Conservation (phyloP, 257 asterid genomes). For the Nicotiana paniculata region DNA sequence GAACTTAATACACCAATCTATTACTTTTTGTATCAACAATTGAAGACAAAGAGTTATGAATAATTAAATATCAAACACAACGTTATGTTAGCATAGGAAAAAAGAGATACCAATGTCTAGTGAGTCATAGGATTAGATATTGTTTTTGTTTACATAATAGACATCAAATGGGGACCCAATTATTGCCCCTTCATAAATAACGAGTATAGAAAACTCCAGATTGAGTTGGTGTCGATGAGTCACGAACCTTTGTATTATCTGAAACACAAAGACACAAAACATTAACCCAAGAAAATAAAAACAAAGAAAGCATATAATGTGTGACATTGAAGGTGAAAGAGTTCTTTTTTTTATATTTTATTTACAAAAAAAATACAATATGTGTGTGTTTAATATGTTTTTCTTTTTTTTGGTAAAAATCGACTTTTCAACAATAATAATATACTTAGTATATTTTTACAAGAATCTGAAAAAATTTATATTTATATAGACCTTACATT, state of each 20-base stretch:
- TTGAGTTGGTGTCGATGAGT: background rate
- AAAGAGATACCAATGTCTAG: background rate
- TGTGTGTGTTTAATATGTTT: too few species aligned
- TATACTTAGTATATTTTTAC: too few species aligned
- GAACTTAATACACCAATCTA: accelerated
- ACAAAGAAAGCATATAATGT: too few species aligned
- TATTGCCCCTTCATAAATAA: background rate
- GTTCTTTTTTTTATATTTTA: background rate
- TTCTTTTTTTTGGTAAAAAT: too few species aligned
- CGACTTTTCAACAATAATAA: too few species aligned
- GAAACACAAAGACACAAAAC: background rate
- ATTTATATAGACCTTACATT: too few species aligned
- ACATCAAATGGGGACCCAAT: background rate
- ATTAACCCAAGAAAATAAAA: too few species aligned
- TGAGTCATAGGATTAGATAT: background rate
- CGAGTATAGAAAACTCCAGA: background rate
- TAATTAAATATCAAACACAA: background rate
- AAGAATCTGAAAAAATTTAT: too few species aligned
- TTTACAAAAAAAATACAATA: too few species aligned
- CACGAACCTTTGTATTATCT: background rate
- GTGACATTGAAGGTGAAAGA: too few species aligned
- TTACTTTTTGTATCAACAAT: background rate
- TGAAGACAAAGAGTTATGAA: background rate
- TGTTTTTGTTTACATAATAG: background rate
- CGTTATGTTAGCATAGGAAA: background rate